phyloP scores from a whole-genome alignment of 306 rosid genomes.

The Mimosa bimucronata region DNA sequence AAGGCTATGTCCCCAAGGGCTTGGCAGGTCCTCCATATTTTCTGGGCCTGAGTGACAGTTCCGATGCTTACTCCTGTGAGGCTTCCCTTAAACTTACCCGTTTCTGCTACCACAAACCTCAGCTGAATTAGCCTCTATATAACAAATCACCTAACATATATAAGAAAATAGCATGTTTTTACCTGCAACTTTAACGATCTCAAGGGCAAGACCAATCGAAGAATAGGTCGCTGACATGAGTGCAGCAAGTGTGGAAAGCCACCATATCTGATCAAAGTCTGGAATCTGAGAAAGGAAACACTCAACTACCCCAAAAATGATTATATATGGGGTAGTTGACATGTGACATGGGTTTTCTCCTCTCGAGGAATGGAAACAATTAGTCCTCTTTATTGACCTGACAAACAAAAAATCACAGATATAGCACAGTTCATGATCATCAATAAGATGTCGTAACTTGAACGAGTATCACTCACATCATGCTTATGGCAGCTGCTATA shows the following conservation, averaged over 20 bases:
- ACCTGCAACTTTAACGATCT: constrained; percentile 73
- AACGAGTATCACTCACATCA: constrained; percentile 45
- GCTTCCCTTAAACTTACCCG: constrained; percentile 50
- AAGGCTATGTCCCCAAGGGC: constrained; percentile 73
- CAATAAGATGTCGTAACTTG: not conserved
- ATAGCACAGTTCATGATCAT: too few species aligned
- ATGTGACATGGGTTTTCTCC: constrained; percentile 53
- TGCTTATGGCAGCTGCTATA: constrained; percentile 64
- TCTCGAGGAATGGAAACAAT: constrained; percentile 49
- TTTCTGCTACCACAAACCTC: constrained; percentile 45
- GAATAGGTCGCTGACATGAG: constrained; percentile 69
- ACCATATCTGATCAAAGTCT: constrained; percentile 68
- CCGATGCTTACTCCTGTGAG: constrained; percentile 55
- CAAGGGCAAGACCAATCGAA: constrained; percentile 60
- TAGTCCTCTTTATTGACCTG: constrained; percentile 62
- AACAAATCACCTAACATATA: not conserved
- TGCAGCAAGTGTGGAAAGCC: constrained; percentile 70
- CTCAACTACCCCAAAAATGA: constrained; percentile 47
- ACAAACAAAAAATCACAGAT: constrained; percentile 2
- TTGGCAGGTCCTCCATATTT: constrained; percentile 63
- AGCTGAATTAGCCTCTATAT: not conserved
- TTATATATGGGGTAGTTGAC: constrained; percentile 57
- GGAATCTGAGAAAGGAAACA: constrained; percentile 65
- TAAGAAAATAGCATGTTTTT: not conserved
- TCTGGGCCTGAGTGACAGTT: constrained; percentile 45